Conservation (phyloP, 2,329 filamentous ascomycete species). For the Diaporthe sp. region DNA sequence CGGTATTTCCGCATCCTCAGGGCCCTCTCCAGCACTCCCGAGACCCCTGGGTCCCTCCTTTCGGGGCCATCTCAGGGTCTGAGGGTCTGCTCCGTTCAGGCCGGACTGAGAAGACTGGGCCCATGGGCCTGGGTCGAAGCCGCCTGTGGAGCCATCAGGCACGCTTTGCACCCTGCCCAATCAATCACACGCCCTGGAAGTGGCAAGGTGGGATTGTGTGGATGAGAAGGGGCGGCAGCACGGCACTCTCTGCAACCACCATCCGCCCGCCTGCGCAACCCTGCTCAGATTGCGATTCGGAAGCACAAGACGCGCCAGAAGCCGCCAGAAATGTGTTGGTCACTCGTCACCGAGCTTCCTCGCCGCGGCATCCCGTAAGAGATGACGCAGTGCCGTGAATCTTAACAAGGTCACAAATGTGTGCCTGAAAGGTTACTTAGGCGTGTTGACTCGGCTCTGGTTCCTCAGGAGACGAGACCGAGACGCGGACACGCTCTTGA, state of each 20-base stretch:
- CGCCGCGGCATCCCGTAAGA: slow-evolving; percentile 1
- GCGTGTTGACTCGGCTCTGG: background rate
- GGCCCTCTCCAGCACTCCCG: slow-evolving; percentile 9
- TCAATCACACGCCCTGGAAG: slow-evolving; percentile 24
- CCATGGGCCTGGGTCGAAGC: slow-evolving; percentile 21
- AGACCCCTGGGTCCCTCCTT: slow-evolving; percentile 8
- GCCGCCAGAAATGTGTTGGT: background rate
- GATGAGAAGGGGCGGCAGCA: slow-evolving; percentile 13
- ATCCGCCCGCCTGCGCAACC: background rate
- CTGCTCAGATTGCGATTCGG: slow-evolving; percentile 1
- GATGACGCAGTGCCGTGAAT: slow-evolving; percentile 29
- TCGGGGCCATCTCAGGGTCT: slow-evolving; percentile 11
- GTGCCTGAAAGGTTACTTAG: background rate
- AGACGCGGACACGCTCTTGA: background rate
- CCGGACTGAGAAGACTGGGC: background rate
- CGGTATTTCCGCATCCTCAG: slow-evolving; percentile 6
- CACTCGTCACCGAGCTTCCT: slow-evolving; percentile 10
- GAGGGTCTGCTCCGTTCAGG: background rate
- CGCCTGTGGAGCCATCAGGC: slow-evolving; percentile 27
- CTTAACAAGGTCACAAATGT: background rate
- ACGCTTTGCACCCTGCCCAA: slow-evolving; percentile 25
- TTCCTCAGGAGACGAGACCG: slow-evolving; percentile 1
- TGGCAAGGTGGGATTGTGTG: slow-evolving; percentile 16
- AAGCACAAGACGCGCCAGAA: slow-evolving; percentile 24
- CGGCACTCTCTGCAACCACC: background rate